Percentiles rank a stretch among this genome's conserved stretches.
Evolutionary conservation across 352 stramenopile genomes (phyloP).

Genomic region (Phytopythium cucurbitacearum): DNA sequence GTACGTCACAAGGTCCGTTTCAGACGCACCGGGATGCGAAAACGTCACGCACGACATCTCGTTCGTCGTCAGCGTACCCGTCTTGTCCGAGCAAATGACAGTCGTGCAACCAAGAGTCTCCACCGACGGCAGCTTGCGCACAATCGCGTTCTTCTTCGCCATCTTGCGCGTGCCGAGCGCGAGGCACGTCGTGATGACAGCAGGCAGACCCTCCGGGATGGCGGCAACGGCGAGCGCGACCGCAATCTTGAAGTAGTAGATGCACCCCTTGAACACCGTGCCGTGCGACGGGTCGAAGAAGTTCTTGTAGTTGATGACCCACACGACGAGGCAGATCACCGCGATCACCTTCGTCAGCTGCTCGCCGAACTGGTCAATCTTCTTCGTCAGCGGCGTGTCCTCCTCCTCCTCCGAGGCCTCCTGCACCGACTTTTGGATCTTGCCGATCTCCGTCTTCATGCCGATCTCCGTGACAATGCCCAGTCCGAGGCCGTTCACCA

Average conservation of each 20-base stretch:
- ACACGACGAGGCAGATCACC: slow-evolving; percentile 96
- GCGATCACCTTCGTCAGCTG: slow-evolving; percentile 96
- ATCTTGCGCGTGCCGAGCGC: slow-evolving; percentile 95
- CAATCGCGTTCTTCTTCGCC: slow-evolving; percentile 97
- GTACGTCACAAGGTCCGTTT: slow-evolving; percentile 87
- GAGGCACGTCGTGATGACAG: slow-evolving; percentile 98
- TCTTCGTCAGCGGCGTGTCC: slow-evolving; percentile 96
- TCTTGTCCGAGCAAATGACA: slow-evolving; percentile 93
- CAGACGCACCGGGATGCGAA: slow-evolving; percentile 51
- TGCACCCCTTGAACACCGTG: slow-evolving; percentile 92
- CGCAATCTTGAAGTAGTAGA: slow-evolving; percentile 99
- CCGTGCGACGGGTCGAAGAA: slow-evolving; percentile 90
- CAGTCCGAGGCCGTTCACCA: slow-evolving; percentile 93
- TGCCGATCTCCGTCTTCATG: slow-evolving; percentile 99
- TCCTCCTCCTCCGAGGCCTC: slow-evolving; percentile 92
- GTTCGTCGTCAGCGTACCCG: slow-evolving; percentile 97
- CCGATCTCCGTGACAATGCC: slow-evolving; percentile 95
- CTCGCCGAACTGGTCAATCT: slow-evolving; percentile 98
- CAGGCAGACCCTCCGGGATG: slow-evolving; percentile 98
- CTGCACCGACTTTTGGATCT: slow-evolving; percentile 93
- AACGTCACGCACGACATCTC: slow-evolving; percentile 94
- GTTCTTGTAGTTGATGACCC: slow-evolving; percentile 97
- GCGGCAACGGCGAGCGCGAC: slow-evolving; percentile 98
- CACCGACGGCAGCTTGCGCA: slow-evolving; percentile 97
- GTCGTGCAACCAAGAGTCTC: slow-evolving; percentile 97